Evolutionary conservation across 148 eudicot species (phyloP).

Genomic region (Linanthus parryae): DNA sequence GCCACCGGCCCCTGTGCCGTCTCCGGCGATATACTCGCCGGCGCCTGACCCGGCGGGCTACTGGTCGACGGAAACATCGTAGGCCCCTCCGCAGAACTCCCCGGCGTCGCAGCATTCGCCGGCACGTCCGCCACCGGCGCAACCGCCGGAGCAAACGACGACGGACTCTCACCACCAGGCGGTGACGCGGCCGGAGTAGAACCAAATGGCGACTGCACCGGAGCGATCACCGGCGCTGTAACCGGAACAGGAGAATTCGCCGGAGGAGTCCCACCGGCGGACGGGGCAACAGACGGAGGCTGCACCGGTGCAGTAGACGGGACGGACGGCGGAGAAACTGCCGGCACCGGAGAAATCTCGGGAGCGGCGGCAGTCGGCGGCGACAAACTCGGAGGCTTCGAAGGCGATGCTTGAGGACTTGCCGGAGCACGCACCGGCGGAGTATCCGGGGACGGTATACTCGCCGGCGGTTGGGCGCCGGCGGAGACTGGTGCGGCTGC

Average conservation of each 20-base stretch:
- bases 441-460: neutral
- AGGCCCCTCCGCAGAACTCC: conserved; percentile 9
- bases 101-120: neutral
- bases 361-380: neutral
- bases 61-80: conserved; percentile 17
- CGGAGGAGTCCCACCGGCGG: conserved; percentile 3
- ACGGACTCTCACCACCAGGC: conserved; percentile 4
- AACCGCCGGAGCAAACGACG: neutral
- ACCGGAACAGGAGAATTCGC: conserved; percentile 7
- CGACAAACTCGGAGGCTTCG: neutral
- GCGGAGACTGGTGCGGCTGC: neutral
- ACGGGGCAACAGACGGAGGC: neutral
- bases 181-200: neutral
- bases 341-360: neutral
- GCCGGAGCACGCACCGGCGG: neutral
- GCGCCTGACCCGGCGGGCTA: conserved; percentile 17
- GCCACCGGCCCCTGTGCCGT: conserved; percentile 17
- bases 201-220: neutral
- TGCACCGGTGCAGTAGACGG: too few relatives aligned
- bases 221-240: conserved; percentile 1
- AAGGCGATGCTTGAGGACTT: neutral
- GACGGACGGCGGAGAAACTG: too few relatives aligned
- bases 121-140: neutral
- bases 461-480: neutral
- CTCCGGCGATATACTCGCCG: conserved; percentile 17